phyloP scores from a whole-genome alignment of 2,329 filamentous ascomycete genomes.

The Phaeosphaeriaceae sp. region DNA sequence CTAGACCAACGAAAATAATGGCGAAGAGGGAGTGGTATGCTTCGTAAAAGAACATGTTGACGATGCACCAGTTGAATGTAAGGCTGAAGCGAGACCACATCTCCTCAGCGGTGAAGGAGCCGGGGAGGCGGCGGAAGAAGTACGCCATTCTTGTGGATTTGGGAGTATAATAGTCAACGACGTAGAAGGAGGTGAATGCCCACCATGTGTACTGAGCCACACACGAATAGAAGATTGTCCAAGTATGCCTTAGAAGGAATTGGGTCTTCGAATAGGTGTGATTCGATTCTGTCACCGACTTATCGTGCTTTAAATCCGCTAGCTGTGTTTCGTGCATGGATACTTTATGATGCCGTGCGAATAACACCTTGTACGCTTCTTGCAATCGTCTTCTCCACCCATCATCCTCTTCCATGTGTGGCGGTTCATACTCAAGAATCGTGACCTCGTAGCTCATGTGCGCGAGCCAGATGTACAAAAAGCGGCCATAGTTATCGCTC shows the following conservation, averaged over 20 bases:
- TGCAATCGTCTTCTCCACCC: constrained; percentile 4
- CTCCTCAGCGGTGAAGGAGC: constrained; percentile 3
- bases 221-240: neutral
- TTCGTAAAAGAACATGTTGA: constrained; percentile 20
- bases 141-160: neutral
- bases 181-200: neutral
- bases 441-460: constrained; percentile 23
- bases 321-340: neutral
- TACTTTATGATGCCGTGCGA: constrained; percentile 7
- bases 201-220: neutral
- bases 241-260: neutral
- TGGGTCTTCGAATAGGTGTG: neutral
- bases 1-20: constrained; percentile 12
- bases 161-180: neutral
- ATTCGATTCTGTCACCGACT: neutral
- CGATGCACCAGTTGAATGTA: constrained; percentile 16
- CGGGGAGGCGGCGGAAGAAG: constrained; percentile 12
- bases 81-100: constrained; percentile 6
- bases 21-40: constrained; percentile 18
- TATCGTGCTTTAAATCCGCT: constrained; percentile 5
- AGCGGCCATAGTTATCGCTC: constrained; percentile 22
- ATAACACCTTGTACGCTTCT: constrained; percentile 18
- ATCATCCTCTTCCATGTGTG: constrained; percentile 1
- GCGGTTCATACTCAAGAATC: constrained; percentile 12
- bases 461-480: constrained; percentile 26